These are phyloP conservation scores for Kwoniella sp. DNA, from an alignment of 768 basidiomycete species.

Conservation along the genomic window DNA sequence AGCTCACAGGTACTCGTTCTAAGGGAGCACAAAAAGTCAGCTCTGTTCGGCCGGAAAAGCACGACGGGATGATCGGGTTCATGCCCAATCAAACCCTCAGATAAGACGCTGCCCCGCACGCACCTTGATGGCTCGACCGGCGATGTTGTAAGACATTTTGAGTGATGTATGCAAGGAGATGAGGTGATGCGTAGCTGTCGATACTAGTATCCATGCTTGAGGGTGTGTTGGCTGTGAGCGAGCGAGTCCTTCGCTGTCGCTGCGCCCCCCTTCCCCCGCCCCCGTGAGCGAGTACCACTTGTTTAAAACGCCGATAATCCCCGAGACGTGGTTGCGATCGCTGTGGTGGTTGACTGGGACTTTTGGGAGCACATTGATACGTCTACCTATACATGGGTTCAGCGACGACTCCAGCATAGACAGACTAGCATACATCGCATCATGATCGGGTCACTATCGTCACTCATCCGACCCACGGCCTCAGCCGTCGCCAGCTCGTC, in stretches of 20 bases:
- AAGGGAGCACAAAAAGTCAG: too few species aligned
- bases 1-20: conserved; percentile 51
- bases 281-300: conserved; percentile 4
- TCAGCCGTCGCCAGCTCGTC: conserved; percentile 31
- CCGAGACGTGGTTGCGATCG: conserved; percentile 22
- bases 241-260: too few species aligned
- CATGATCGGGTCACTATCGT: conserved; percentile 15
- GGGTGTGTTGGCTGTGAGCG: neutral
- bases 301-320: conserved; percentile 14
- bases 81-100: neutral
- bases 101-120: conserved; percentile 11
- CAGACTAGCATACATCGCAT: too few species aligned
- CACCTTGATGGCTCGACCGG: conserved; percentile 49
- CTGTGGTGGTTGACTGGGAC: too few species aligned
- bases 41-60: neutral
- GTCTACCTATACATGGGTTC: neutral
- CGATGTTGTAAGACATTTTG: conserved; percentile 50
- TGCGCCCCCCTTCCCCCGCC: neutral
- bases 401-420: too few species aligned
- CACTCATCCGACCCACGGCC: conserved; percentile 20
- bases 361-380: too few species aligned
- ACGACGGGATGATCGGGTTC: neutral
- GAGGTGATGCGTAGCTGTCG: neutral
- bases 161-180: neutral
- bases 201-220: too few species aligned